These are phyloP conservation scores for Leccinellum luteum DNA, from an alignment of 768 basidiomycete genomes.

Conservation along the genomic window DNA sequence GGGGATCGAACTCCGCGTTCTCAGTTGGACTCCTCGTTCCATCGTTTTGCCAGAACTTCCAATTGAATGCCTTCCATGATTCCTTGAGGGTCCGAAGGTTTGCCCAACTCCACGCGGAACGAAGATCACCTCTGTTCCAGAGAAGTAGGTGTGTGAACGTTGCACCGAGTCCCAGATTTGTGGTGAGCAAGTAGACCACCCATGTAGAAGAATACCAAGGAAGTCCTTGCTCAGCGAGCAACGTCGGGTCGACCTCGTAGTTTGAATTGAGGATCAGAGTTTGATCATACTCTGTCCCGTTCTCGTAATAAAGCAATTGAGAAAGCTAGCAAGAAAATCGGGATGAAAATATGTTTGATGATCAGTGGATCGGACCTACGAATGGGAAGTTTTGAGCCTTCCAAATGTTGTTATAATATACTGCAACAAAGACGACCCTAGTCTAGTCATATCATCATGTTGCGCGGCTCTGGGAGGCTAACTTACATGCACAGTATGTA, in stretches of 20 bases:
- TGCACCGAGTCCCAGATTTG: slow-evolving; percentile 37
- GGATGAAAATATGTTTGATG: neutral
- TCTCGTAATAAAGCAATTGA: slow-evolving; percentile 49
- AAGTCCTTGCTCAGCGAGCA: slow-evolving; percentile 41
- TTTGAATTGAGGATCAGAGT: slow-evolving; percentile 51
- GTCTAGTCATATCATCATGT: slow-evolving; percentile 8
- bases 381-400: slow-evolving; percentile 60
- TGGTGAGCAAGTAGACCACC: slow-evolving; percentile 19
- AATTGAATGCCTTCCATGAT: slow-evolving; percentile 29
- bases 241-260: slow-evolving; percentile 46
- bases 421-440: slow-evolving; percentile 36
- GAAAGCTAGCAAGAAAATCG: slow-evolving; percentile 34
- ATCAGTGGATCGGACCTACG: slow-evolving; percentile 35
- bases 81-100: slow-evolving; percentile 28
- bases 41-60: slow-evolving; percentile 36
- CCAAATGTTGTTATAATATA: slow-evolving; percentile 54
- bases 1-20: slow-evolving; percentile 47
- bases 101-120: slow-evolving; percentile 46
- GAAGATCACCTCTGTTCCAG: slow-evolving; percentile 52
- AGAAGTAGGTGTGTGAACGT: slow-evolving; percentile 51
- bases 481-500: slow-evolving; percentile 54
- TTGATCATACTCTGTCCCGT: slow-evolving; percentile 54
- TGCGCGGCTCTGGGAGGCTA: neutral
- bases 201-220: slow-evolving; percentile 30
- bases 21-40: slow-evolving; percentile 30